Conservation (phyloP, 2,329 filamentous ascomycete genomes). For the Aspergillus alliaceus region DNA sequence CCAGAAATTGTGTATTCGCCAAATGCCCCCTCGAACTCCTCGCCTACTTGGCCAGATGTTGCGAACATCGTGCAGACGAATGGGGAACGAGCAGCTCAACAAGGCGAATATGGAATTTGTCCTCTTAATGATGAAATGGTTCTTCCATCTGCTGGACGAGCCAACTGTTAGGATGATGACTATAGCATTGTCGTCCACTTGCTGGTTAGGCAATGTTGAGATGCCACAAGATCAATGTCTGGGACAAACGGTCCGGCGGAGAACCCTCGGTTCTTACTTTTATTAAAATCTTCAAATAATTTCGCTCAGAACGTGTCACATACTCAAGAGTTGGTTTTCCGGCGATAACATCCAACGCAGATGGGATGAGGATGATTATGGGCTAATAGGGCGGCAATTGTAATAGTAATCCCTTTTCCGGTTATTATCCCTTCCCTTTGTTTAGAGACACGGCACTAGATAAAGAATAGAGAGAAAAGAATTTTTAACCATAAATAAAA, state of each 20-base stretch:
- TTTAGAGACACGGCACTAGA: too few relatives aligned
- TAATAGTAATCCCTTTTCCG: too few relatives aligned
- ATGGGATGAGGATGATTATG: too few relatives aligned
- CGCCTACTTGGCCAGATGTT: too few relatives aligned
- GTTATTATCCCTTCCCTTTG: too few relatives aligned
- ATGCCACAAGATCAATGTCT: too few relatives aligned
- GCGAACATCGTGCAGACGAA: background rate
- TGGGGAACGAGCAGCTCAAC: background rate
- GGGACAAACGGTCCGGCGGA: background rate
- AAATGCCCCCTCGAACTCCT: background rate
- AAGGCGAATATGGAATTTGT: background rate
- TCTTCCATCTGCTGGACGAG: background rate
- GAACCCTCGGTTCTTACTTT: background rate
- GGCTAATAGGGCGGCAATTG: too few relatives aligned
- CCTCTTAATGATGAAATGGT: conserved; percentile 9
- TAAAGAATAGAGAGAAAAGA: too few relatives aligned
- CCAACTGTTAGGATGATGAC: background rate
- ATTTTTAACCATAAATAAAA: too few relatives aligned
- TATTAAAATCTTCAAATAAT: background rate
- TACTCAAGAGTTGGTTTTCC: background rate
- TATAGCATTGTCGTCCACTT: too few relatives aligned
- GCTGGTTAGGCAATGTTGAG: too few relatives aligned
- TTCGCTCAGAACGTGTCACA: background rate
- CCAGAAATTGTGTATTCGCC: background rate
- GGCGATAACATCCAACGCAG: background rate